Conservation (phyloP, 2,329 filamentous ascomycete genomes). For the Pseudogymnoascus sp. region DNA sequence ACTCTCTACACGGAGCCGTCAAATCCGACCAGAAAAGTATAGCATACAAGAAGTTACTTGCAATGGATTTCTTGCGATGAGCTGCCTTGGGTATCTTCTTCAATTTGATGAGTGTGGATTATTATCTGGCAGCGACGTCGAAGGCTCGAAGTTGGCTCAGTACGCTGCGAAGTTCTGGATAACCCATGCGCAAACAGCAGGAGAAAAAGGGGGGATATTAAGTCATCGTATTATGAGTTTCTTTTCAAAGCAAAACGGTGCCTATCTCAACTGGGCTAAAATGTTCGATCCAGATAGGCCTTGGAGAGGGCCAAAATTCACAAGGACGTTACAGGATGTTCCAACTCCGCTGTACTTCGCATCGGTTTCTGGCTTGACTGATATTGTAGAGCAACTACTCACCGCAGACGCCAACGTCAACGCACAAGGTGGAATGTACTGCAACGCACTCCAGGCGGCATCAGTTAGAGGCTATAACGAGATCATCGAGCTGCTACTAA, state of each 20-base stretch:
- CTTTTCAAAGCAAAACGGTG: not conserved
- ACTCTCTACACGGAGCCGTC: conserved; percentile 13
- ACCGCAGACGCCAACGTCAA: not conserved
- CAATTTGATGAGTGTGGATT: not conserved
- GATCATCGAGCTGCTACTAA: conserved; percentile 11
- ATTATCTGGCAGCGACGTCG: not conserved
- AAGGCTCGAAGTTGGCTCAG: conserved; percentile 14
- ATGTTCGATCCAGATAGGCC: not conserved
- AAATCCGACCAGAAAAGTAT: conserved; percentile 13
- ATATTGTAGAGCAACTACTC: not conserved
- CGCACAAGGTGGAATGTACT: conserved; percentile 6
- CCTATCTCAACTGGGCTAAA: not conserved
- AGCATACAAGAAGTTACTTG: conserved; percentile 17
- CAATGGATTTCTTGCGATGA: conserved; percentile 19
- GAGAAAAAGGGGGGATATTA: not conserved
- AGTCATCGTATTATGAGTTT: not conserved
- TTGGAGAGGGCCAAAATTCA: not conserved
- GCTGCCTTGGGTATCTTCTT: not conserved
- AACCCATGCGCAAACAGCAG: conserved; percentile 10
- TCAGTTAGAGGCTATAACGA: conserved; percentile 6
- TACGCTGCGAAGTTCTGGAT: conserved; percentile 22
- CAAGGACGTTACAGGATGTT: not conserved
- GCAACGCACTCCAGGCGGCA: conserved; percentile 8
- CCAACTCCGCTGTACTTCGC: not conserved
- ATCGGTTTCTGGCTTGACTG: not conserved